Conservation (phyloP, 805 yeast genomes). For the Millerozyma miso region DNA sequence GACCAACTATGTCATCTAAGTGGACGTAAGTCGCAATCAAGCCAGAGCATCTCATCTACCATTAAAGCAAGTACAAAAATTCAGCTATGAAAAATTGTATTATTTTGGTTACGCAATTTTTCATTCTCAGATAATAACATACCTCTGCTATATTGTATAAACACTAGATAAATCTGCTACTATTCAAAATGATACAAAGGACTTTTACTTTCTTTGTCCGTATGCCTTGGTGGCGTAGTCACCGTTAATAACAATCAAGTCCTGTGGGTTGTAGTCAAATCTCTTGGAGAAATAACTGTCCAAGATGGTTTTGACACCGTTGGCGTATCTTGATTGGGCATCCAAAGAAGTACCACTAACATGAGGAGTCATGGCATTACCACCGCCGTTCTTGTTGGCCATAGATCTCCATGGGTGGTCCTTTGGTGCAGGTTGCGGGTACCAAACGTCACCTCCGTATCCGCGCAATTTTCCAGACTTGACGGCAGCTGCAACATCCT, state of each 20-base stretch:
- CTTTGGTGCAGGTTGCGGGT: slow-evolving; percentile 77
- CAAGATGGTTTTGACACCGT: slow-evolving; percentile 64
- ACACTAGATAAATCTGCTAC: too few species aligned
- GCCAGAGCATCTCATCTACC: too few species aligned
- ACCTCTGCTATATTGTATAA: too few species aligned
- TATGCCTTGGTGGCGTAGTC: slow-evolving; percentile 70
- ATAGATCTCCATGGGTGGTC: slow-evolving; percentile 75
- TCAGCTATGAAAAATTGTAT: too few species aligned
- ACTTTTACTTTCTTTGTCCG: slow-evolving; percentile 45
- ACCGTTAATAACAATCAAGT: slow-evolving; percentile 67
- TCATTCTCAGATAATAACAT: not conserved
- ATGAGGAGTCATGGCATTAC: slow-evolving; percentile 85
- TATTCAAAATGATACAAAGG: too few species aligned
- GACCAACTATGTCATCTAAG: too few species aligned
- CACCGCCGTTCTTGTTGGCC: slow-evolving; percentile 63
- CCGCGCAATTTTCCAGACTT: slow-evolving; percentile 66
- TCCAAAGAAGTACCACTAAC: slow-evolving; percentile 76
- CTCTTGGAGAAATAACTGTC: slow-evolving; percentile 58
- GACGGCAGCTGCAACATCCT: slow-evolving; percentile 75
- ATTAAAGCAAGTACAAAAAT: too few species aligned
- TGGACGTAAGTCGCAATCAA: too few species aligned
- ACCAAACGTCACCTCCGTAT: slow-evolving; percentile 86
- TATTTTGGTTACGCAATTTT: too few species aligned
- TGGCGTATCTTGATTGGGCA: slow-evolving; percentile 72
- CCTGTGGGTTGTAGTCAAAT: slow-evolving; percentile 70